Evolutionary conservation across 495 filamentous ascomycete species (phyloP), one percentile per base, ranked within the genome.

Genomic region (Neurospora sp.): DNA sequence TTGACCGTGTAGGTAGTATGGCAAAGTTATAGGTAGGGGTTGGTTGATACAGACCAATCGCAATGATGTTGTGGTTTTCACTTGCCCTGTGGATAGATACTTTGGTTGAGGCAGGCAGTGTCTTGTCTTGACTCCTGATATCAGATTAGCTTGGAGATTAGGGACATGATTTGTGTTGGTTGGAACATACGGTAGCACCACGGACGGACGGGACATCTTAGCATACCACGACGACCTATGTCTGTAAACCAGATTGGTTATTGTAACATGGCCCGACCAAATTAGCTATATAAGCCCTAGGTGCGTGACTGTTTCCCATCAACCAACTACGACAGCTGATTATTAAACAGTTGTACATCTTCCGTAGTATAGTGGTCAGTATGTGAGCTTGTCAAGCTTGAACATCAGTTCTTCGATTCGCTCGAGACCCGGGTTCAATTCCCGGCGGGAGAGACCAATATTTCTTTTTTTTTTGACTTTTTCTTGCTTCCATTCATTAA

Each of bases 241-340:
- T 16, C 16, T 46, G 8, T 20, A 20, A 9, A 4, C 42, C 42
- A 9, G 42, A 20, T n/a, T 46, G 20, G 18, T 18, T 46, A 0
- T 40, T 40, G 42, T 20, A 0, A 10, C 42, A 46, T 10, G 8
- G 42, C 42, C 18, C 18, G 20, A 10, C 3, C 0, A 2, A 4
- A 2, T 11, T 46, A 1, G 7, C 8, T 16, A 61, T 65, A 65
- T 65, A 35, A 16, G 22, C 2, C 0, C 6, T 18, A 9, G 14
- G 0, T 65, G 0, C 7, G 14, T 1, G 0, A 0, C 0, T 1
- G 0, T 10, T 12, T 5, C 1, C 14, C 53, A 35, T 16, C 12
- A 61, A 35, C 27, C 12, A 27, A 61, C 53, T 61, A 61, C 53
- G 53, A 61, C 27, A 61, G 53, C 53, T 61, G 53, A 61, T 16